These are phyloP conservation scores for Castanea mollissima DNA, from an alignment of 306 rosid genomes.

Conservation along the genomic window DNA sequence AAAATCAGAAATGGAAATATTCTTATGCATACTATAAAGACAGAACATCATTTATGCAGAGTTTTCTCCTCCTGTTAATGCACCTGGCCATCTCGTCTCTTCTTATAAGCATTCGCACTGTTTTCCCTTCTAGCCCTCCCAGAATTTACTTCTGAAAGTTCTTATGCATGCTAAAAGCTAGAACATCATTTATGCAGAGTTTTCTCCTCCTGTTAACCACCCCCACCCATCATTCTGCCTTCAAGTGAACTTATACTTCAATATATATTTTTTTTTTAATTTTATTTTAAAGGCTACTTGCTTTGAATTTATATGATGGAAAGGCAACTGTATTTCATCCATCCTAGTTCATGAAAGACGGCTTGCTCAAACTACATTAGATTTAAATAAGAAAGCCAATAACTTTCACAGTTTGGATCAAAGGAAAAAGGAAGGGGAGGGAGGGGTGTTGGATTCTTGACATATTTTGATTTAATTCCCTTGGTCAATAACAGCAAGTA, in stretches of 20 bases:
- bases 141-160: conserved; percentile 13
- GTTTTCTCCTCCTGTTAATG: conserved; percentile 8
- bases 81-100: neutral
- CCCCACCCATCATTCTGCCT: neutral
- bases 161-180: conserved; percentile 9
- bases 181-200: conserved; percentile 3
- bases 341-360: neutral
- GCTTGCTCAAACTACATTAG: neutral
- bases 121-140: neutral
- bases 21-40: conserved; percentile 11
- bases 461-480: neutral
- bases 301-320: conserved; percentile 2
- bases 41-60: conserved; percentile 1
- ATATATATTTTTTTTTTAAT: neutral
- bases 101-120: neutral
- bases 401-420: neutral
- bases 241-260: neutral
- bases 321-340: neutral
- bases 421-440: no score
- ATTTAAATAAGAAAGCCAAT: neutral
- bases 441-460: neutral
- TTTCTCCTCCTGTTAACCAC: conserved; percentile 1
- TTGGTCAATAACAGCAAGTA: neutral
- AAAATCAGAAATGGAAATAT: conserved; percentile 24
- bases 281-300: neutral